Conservation (phyloP, 208 protist genomes). For the Leishmania braziliensis region DNA sequence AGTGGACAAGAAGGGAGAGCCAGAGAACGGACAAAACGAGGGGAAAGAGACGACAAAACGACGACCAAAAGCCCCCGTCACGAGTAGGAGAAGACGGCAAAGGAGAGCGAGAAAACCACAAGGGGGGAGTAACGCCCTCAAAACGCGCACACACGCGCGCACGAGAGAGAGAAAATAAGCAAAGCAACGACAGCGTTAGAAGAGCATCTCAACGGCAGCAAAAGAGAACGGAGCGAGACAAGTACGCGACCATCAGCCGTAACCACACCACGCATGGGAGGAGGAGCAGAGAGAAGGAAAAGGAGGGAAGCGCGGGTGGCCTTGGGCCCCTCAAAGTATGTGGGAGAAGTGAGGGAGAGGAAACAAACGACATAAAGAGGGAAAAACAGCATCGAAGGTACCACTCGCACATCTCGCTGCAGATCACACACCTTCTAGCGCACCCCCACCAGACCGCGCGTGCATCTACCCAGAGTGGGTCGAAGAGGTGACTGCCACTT, state of each 20-base stretch:
- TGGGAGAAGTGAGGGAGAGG: not conserved
- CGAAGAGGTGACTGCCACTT: not conserved
- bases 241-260: not conserved
- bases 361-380: not conserved
- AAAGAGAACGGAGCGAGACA: not conserved
- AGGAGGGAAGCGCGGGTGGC: not conserved
- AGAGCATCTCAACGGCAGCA: not conserved
- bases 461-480: not conserved
- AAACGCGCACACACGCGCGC: not conserved
- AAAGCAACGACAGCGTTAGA: not conserved
- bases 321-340: not conserved
- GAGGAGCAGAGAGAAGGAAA: not conserved
- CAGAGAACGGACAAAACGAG: not conserved
- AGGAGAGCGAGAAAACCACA: not conserved
- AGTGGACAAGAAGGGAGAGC: not conserved
- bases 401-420: not conserved
- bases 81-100: not conserved
- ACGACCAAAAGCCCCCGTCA: not conserved
- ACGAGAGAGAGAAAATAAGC: not conserved
- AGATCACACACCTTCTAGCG: not conserved
- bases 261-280: not conserved
- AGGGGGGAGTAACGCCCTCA: not conserved
- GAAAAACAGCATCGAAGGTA: too few species aligned
- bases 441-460: not conserved
- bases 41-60: not conserved